These are phyloP conservation scores for Penicillium sp. DNA, from an alignment of 2,329 filamentous ascomycete species.

Conservation along the genomic window DNA sequence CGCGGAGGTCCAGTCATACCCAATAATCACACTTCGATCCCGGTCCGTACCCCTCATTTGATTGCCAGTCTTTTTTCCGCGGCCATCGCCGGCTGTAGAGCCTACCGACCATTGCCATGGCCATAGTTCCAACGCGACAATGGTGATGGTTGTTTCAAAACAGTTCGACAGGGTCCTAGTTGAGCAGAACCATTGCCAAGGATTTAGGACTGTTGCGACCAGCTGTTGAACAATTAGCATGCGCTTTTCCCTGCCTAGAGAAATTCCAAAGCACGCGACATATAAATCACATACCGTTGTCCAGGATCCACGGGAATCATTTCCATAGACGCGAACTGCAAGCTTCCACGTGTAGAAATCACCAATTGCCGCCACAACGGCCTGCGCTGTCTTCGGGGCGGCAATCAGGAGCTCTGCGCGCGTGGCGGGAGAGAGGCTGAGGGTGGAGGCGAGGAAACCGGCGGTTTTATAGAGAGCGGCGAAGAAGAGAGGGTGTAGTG, in stretches of 20 bases:
- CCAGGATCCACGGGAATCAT: slow-evolving; percentile 61
- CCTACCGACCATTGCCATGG: slow-evolving; percentile 71
- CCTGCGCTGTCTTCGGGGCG: slow-evolving; percentile 74
- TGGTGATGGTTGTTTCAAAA: slow-evolving; percentile 83
- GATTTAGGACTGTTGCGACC: slow-evolving; percentile 68
- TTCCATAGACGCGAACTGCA: slow-evolving; percentile 70
- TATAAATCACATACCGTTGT: slow-evolving; percentile 58
- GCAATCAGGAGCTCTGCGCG: slow-evolving; percentile 68
- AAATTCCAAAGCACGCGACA: background rate
- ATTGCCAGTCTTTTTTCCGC: slow-evolving; percentile 4
- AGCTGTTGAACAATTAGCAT: slow-evolving; percentile 53
- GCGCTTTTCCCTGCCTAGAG: background rate
- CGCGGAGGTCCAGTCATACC: slow-evolving; percentile 25
- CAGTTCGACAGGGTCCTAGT: slow-evolving; percentile 93
- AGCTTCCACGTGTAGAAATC: slow-evolving; percentile 90
- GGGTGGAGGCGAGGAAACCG: slow-evolving; percentile 55
- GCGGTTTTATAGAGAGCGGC: slow-evolving; percentile 68
- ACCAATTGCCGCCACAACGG: slow-evolving; percentile 70
- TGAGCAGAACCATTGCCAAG: slow-evolving; percentile 97
- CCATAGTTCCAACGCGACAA: slow-evolving; percentile 77
- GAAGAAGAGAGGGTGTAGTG: slow-evolving; percentile 86
- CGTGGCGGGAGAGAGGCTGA: slow-evolving; percentile 55
- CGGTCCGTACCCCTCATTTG: slow-evolving; percentile 13
- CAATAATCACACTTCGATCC: slow-evolving; percentile 19
- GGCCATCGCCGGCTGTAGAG: slow-evolving; percentile 37